These are phyloP conservation scores for Phyllosticta citriasiana DNA, from an alignment of 2,329 filamentous ascomycete species.

Conservation along the genomic window DNA sequence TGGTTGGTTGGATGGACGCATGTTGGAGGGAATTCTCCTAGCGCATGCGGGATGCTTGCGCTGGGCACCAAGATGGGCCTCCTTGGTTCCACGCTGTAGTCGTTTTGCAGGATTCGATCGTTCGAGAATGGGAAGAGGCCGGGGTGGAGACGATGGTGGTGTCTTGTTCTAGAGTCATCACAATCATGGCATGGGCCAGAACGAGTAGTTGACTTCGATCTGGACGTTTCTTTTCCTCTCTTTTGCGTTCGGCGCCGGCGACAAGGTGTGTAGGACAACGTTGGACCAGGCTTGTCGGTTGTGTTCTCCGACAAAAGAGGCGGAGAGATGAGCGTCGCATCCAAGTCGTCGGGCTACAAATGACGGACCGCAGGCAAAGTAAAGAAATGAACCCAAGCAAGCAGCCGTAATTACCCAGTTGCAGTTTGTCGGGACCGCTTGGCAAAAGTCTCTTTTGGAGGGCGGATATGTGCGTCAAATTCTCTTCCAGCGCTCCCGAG, in stretches of 20 bases:
- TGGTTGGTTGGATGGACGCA: no score
- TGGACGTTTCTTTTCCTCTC: background rate
- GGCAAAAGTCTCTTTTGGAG: background rate
- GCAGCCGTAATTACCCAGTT: background rate
- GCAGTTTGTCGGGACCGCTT: background rate
- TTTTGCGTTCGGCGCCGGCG: background rate
- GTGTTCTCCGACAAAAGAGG: background rate
- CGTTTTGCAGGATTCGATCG: no score
- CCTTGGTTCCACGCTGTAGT: no score
- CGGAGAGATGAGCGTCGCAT: no score
- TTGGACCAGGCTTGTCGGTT: background rate
- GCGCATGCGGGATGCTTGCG: no score
- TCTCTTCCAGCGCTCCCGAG: background rate
- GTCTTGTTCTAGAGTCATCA: background rate
- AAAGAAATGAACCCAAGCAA: background rate
- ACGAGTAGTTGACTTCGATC: background rate
- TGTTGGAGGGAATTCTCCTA: no score
- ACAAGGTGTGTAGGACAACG: background rate
- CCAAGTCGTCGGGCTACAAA: background rate
- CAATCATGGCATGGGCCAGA: background rate
- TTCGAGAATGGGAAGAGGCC: no score
- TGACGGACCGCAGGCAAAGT: background rate
- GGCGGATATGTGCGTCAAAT: background rate
- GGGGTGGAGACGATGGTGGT: no score
- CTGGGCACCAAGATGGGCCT: no score